Base-by-base conservation (phyloP, 2,329 filamentous ascomycete genomes). In the Ophiostoma sp. region DNA sequence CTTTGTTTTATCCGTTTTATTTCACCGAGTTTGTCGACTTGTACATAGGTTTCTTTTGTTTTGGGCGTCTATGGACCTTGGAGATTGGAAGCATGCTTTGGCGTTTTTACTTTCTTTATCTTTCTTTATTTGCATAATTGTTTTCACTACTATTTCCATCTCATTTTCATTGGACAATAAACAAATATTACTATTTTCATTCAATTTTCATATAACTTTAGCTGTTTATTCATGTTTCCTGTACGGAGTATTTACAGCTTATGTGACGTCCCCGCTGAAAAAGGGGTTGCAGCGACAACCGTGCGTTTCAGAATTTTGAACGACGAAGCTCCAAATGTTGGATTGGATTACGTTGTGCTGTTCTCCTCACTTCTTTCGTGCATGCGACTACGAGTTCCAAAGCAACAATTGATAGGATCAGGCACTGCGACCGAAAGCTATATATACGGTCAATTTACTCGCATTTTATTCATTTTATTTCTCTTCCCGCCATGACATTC, bases 401-500 rank as follows among this genome's bases (percentile, higher is more conserved):
- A 69, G 66, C 66, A 69, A 22, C 22, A 68, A 17, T n/a, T 15
- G 12, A 42, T 12, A 64, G 25, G 22, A 50, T 33, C 42, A 7
- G 3, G 17, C 50, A 70, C 57, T 63, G 19, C 36, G 45, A 50
- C 42, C 19, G 28, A 17, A 25, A 42, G 12, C 33, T 48, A 52
- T 33, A 69, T 12, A 25, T 48, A 19, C 42, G 15, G 50, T 22
- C 50, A 5, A 1, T 11, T 22, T 25, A 3, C 11, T 48, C 19
- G 6, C 22, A 25, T 69, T 31, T 72, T 11, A 19, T 28, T 22
- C 36, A 3, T 7, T n/a, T 22, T 64, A 3, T 64, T 22, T 22
- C 59, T 17, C n/a, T 7, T 59, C 55, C 6, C 48, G 3, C 3
- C 59, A 77, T 75, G 75, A 19, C 74, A 9, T 66, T 79, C 63